phyloP scores from a whole-genome alignment of 2,329 filamentous ascomycete genomes.

The Teratosphaeria gauchensis region DNA sequence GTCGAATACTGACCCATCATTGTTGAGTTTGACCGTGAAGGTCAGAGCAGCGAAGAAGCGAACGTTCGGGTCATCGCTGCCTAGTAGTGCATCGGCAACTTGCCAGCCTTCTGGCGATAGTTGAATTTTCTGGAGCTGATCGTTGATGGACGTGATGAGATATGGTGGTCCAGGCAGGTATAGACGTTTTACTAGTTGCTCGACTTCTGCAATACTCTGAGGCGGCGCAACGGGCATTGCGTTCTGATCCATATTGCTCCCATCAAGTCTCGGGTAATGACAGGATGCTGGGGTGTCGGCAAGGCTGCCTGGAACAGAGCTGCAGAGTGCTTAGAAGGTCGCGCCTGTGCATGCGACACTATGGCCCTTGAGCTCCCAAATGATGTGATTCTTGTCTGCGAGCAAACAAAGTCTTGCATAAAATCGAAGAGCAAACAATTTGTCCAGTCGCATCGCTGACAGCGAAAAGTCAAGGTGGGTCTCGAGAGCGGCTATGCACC shows the following conservation, averaged over 20 bases:
- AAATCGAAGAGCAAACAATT: neutral
- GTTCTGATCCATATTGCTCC: constrained; percentile 2
- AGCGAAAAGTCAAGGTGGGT: neutral
- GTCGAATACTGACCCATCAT: constrained; percentile 26
- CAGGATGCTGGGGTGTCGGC: neutral
- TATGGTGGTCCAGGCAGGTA: constrained; percentile 38
- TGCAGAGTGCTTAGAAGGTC: neutral
- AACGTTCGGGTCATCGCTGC: constrained; percentile 60
- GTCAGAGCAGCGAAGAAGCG: constrained; percentile 91
- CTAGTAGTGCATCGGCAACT: constrained; percentile 66
- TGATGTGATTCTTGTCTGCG: neutral
- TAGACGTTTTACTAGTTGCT: constrained; percentile 39
- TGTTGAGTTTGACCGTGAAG: constrained; percentile 85
- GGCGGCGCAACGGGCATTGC: constrained; percentile 1
- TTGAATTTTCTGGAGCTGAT: constrained; percentile 69
- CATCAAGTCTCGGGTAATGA: neutral
- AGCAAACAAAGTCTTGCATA: neutral
- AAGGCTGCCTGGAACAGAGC: neutral
- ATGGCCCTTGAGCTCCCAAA: neutral
- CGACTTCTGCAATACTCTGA: constrained; percentile 7
- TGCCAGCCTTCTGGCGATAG: constrained; percentile 75
- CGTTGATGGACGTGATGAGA: constrained; percentile 51
- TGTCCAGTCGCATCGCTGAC: neutral
- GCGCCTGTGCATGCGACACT: neutral
- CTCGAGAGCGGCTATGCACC: neutral